Evolutionary conservation across 2,329 filamentous ascomycete genomes (phyloP), one percentile per base, ranked within the genome.

Genomic region (Sporothrix globosa): DNA sequence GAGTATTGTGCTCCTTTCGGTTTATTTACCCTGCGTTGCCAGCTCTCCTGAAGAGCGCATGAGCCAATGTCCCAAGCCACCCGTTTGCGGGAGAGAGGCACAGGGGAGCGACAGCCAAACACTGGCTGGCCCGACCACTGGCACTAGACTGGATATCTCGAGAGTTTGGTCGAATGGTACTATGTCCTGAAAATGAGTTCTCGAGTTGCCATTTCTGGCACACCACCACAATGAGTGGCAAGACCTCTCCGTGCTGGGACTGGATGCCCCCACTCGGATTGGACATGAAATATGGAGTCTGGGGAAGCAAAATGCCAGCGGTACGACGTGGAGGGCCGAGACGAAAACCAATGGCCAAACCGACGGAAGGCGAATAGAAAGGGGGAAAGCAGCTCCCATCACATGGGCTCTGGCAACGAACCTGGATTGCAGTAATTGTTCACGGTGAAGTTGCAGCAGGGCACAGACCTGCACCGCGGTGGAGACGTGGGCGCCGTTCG

Each of bases 141-240:
- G 24, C 61, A 44, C 24, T 4, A 63, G 44, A 48, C 39, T 41
- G 21, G 60, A 27, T 41, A 46, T 30, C 19, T 50, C 24, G 44
- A 5, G 30, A 50, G 17, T 11, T 30, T 50, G 44, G 61, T 50
- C 61, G 61, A 30, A 65, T 50, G 46, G 24, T 21, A 65, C 61
- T 30, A 27, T 50, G 61, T 50, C 61, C 30, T 24, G 63, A 30
- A 53, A 53, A 53, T 30, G 24, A 34, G 60, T 24, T 53, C 63
- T 67, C 48, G 30, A 53, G 46, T 52, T 52, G 46, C 63, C 63
- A 34, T 53, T 67, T 67, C 63, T 67, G 63, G 63, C 48, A 39
- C 19, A 52, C 48, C 63, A 41, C 63, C 63, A 30, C 61, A 30
- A 34, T 67, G 30, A 34, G 63, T 67, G 63, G 46, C 63, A 67